These are phyloP conservation scores for Colletotrichum plurivorum DNA, from an alignment of 2,329 filamentous ascomycete species.

Conservation along the genomic window DNA sequence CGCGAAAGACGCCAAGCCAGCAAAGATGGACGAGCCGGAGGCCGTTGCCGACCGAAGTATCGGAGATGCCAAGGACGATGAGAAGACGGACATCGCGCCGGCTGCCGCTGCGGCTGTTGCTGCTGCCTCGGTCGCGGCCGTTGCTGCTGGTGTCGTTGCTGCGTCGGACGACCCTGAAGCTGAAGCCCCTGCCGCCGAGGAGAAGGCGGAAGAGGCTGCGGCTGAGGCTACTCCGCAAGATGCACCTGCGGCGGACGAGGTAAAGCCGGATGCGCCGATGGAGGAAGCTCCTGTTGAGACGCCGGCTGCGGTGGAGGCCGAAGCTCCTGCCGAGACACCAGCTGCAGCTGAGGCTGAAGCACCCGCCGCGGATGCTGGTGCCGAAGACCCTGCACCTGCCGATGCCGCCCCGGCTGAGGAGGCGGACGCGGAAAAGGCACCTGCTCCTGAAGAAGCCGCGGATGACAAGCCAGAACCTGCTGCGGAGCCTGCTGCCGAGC, in stretches of 20 bases:
- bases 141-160: background rate
- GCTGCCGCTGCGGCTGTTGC: conserved; percentile 12
- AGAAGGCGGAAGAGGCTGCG: background rate
- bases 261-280: background rate
- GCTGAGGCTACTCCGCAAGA: background rate
- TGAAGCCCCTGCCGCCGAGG: background rate
- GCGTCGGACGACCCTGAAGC: background rate
- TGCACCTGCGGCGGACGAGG: background rate
- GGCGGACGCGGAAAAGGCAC: background rate
- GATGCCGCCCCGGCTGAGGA: background rate
- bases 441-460: background rate
- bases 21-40: conserved; percentile 27
- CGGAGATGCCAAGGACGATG: conserved; percentile 8
- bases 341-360: background rate
- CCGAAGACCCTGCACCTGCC: background rate
- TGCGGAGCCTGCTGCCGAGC: conserved; percentile 10
- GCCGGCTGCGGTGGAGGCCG: background rate
- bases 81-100: conserved; percentile 9
- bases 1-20: conserved; percentile 8
- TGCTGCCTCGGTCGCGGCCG: background rate
- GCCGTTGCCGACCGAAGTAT: conserved; percentile 1
- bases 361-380: background rate
- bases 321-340: conserved; percentile 4
- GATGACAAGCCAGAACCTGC: conserved; percentile 11
- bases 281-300: conserved; percentile 1